A percentile compares a stretch with the other conserved stretches of the same genome.
Conservation (phyloP, 2,329 filamentous ascomycete genomes). For the Colletotrichum cereale region DNA sequence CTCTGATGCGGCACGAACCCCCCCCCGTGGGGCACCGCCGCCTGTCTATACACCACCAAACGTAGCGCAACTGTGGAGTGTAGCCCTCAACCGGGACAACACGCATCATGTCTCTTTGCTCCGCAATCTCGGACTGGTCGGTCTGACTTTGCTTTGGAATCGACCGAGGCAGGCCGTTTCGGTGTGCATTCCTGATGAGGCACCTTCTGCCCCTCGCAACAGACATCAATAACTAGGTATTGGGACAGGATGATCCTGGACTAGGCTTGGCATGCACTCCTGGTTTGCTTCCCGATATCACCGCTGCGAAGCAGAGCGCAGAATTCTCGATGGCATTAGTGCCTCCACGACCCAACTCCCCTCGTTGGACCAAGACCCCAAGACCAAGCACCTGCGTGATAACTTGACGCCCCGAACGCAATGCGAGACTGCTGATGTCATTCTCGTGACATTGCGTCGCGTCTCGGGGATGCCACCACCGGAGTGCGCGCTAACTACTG, state of each 20-base stretch:
- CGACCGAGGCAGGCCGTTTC: neutral
- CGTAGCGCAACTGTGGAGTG: neutral
- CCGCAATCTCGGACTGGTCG: constrained; percentile 25
- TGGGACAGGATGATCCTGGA: constrained; percentile 11
- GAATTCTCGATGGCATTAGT: constrained; percentile 1
- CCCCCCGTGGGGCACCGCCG: neutral
- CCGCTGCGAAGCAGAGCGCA: neutral
- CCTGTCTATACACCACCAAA: neutral
- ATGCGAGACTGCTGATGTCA: neutral
- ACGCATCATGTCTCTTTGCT: constrained; percentile 15
- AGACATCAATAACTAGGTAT: neutral
- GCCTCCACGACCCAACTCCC: constrained; percentile 11
- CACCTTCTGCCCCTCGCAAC: constrained; percentile 6
- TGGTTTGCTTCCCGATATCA: too few species aligned
- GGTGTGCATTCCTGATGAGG: constrained; percentile 23
- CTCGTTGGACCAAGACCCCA: constrained; percentile 1
- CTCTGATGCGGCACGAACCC: neutral
- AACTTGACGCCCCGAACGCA: neutral
- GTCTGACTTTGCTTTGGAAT: constrained; percentile 1
- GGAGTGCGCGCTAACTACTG: neutral
- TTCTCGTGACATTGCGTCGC: neutral
- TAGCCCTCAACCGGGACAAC: constrained; percentile 1
- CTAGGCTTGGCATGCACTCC: neutral
- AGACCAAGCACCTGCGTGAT: neutral
- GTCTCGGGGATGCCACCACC: neutral